Conservation (phyloP, 331 rosid genomes). For the Rhamnella rubrinervis region DNA sequence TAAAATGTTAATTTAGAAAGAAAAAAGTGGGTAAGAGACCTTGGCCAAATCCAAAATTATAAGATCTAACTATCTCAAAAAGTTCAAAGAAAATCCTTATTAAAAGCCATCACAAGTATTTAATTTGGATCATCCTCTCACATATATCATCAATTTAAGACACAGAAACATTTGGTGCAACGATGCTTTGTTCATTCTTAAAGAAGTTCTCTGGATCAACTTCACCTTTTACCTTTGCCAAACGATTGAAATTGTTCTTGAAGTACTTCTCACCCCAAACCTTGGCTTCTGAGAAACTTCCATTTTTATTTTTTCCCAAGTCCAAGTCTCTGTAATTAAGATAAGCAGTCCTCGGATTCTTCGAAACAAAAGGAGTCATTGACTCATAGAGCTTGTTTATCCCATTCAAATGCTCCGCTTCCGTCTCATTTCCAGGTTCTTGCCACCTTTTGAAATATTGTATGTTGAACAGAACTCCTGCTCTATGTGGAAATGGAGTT, state of each 20-base stretch:
- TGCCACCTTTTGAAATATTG: slow-evolving; percentile 55
- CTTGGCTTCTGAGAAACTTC: slow-evolving; percentile 24
- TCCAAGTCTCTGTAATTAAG: slow-evolving; percentile 73
- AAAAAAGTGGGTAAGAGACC: too few species aligned
- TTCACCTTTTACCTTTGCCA: slow-evolving; percentile 54
- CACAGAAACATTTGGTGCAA: background rate
- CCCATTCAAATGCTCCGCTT: slow-evolving; percentile 50
- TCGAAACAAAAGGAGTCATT: slow-evolving; percentile 62
- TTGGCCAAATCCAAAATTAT: too few species aligned
- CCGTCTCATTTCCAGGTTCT: slow-evolving; percentile 27
- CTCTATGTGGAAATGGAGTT: slow-evolving; percentile 75
- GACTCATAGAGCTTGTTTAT: slow-evolving; percentile 58
- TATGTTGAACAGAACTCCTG: slow-evolving; percentile 60
- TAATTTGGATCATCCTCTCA: too few species aligned
- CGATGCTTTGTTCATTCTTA: slow-evolving; percentile 80
- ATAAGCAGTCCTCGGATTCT: slow-evolving; percentile 64
- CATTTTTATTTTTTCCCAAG: slow-evolving; percentile 54
- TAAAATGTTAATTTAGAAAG: too few species aligned
- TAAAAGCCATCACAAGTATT: too few species aligned
- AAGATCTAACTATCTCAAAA: too few species aligned
- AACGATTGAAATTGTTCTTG: slow-evolving; percentile 57
- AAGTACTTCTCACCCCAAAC: slow-evolving; percentile 75
- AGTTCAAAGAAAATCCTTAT: too few species aligned
- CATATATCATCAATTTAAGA: too few species aligned
- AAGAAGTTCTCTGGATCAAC: slow-evolving; percentile 80